phyloP scores from a whole-genome alignment of 768 basidiomycete genomes.

The Amanita muscaria region DNA sequence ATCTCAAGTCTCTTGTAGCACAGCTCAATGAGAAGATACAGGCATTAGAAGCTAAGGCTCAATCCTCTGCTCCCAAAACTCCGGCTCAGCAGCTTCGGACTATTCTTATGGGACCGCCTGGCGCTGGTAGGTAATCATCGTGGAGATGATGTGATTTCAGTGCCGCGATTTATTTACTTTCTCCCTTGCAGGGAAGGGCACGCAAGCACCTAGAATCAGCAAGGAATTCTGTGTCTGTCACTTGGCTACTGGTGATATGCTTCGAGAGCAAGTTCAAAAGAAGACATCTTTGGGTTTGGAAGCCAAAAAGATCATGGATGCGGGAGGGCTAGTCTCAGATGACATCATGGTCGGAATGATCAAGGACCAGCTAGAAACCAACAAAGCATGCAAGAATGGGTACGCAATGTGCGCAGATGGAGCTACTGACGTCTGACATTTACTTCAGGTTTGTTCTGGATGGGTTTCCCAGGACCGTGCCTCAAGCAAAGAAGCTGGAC shows the following conservation, averaged over 20 bases:
- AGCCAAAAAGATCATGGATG: slow-evolving; percentile 98
- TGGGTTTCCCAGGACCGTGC: slow-evolving; percentile 97
- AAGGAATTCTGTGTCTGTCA: slow-evolving; percentile 96
- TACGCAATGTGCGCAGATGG: slow-evolving; percentile 33
- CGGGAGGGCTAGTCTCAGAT: slow-evolving; percentile 89
- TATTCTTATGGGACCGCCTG: slow-evolving; percentile 93
- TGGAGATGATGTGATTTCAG: background rate
- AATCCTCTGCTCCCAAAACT: slow-evolving; percentile 32
- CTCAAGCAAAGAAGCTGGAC: slow-evolving; percentile 94
- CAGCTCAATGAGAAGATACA: slow-evolving; percentile 90
- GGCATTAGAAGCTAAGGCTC: slow-evolving; percentile 63
- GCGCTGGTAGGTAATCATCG: slow-evolving; percentile 62
- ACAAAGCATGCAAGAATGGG: slow-evolving; percentile 93
- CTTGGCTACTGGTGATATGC: slow-evolving; percentile 97
- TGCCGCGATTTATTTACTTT: background rate
- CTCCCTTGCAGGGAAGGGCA: slow-evolving; percentile 82
- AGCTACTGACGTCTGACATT: slow-evolving; percentile 1
- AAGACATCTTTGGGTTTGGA: slow-evolving; percentile 83
- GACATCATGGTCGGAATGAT: slow-evolving; percentile 99
- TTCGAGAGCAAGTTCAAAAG: slow-evolving; percentile 83
- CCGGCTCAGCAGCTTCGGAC: slow-evolving; percentile 79
- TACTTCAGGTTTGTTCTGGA: slow-evolving; percentile 90
- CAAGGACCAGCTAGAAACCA: slow-evolving; percentile 88
- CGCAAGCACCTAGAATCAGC: slow-evolving; percentile 90
- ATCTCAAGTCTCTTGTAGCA: slow-evolving; percentile 85